These are phyloP conservation scores for Starmerella floris DNA, from an alignment of 805 yeast species.

Conservation along the genomic window DNA sequence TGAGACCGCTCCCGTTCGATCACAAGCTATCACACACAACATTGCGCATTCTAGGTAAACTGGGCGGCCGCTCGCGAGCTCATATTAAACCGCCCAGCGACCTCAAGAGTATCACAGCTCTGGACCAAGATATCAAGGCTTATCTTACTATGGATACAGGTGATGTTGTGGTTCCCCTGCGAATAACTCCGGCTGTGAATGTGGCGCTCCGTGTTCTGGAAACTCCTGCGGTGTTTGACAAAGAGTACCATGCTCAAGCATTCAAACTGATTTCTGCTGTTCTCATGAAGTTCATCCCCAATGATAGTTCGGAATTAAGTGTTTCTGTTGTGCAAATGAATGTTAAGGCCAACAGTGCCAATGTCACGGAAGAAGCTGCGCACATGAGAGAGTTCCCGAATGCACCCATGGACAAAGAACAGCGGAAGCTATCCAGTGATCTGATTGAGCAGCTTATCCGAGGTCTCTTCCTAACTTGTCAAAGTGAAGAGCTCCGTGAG, in stretches of 20 bases:
- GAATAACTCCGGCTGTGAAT: conserved; percentile 69
- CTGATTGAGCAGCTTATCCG: conserved; percentile 52
- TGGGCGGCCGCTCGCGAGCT: conserved; percentile 90
- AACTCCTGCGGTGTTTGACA: conserved; percentile 41
- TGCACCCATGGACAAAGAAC: conserved; percentile 16
- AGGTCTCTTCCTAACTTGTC: conserved; percentile 59
- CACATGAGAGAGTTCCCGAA: conserved; percentile 15
- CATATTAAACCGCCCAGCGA: conserved; percentile 66
- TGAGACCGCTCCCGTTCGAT: conserved; percentile 84
- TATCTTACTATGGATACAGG: conserved; percentile 46
- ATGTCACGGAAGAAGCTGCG: neutral
- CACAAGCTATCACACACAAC: conserved; percentile 95
- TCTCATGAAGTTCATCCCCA: conserved; percentile 53
- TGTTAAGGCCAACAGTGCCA: neutral
- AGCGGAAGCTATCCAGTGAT: conserved; percentile 38
- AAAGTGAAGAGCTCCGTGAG: conserved; percentile 55
- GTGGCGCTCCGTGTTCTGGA: conserved; percentile 66
- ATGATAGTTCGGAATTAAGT: conserved; percentile 15
- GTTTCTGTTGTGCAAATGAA: conserved; percentile 1
- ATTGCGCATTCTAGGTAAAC: conserved; percentile 78
- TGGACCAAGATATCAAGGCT: conserved; percentile 56
- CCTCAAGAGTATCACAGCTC: conserved; percentile 38
- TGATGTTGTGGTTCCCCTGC: conserved; percentile 42
- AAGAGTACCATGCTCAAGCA: conserved; percentile 58
- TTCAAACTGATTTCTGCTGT: conserved; percentile 57